Evolutionary conservation across 1,284 basidiomycete species (phyloP).

Genomic region (Marasmius tenuissimus): DNA sequence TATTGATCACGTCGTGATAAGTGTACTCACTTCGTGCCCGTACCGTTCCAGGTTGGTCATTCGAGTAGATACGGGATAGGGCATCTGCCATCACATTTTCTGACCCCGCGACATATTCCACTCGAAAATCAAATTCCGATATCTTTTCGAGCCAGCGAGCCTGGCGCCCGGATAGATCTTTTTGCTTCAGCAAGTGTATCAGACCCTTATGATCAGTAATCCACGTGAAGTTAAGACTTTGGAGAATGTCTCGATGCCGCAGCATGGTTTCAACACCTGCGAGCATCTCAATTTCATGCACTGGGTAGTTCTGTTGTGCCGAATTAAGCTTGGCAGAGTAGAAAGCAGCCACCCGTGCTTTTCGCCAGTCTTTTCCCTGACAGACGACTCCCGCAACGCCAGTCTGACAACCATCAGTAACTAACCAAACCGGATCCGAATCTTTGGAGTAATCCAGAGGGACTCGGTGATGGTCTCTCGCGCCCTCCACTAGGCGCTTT

Average conservation of each 20-base stretch:
- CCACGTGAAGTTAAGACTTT: neutral
- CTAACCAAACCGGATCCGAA: constrained; percentile 20
- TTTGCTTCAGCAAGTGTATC: constrained; percentile 6
- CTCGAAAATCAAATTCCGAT: constrained; percentile 13
- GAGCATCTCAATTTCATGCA: constrained; percentile 26
- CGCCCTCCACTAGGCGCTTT: too few relatives aligned
- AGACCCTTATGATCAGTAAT: constrained; percentile 6
- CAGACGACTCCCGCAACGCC: constrained; percentile 23
- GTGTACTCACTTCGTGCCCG: constrained; percentile 4
- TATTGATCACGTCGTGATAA: neutral
- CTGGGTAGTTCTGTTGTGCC: constrained; percentile 7
- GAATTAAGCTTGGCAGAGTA: constrained; percentile 28
- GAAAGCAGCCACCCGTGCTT: constrained; percentile 18
- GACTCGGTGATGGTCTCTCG: too few relatives aligned
- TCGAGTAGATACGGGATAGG: constrained; percentile 4
- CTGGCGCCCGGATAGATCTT: constrained; percentile 15
- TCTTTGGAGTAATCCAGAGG: constrained; percentile 23
- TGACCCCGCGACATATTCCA: neutral
- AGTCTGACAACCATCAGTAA: constrained; percentile 23
- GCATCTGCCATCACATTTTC: constrained; percentile 5
- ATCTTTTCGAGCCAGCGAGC: constrained; percentile 9
- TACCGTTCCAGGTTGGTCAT: constrained; percentile 7
- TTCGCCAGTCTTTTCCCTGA: constrained; percentile 20
- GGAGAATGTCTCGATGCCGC: constrained; percentile 16
- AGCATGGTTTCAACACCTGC: constrained; percentile 25